These are phyloP conservation scores for Theileria equi DNA, from an alignment of 169 alveolate species.

Conservation along the genomic window DNA sequence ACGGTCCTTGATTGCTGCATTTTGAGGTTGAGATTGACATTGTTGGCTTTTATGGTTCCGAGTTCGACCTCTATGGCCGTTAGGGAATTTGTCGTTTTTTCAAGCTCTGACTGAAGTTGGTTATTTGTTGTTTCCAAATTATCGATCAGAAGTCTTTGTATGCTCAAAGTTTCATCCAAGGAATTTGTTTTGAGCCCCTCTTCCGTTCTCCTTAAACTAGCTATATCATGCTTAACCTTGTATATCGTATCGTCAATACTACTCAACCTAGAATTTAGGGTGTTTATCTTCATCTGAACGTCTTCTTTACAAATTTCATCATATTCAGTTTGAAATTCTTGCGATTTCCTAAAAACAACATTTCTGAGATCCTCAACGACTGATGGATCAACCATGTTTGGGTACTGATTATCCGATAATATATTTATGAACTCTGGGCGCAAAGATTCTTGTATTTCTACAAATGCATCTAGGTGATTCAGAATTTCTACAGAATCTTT, in stretches of 20 bases:
- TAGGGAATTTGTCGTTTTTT: not conserved
- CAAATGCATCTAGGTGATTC: not conserved
- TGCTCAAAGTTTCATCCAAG: slow-evolving; percentile 26
- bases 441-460: not conserved
- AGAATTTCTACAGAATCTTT: too few species aligned
- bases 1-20: not conserved
- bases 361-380: not conserved
- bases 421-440: not conserved
- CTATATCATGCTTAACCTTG: slow-evolving; percentile 15
- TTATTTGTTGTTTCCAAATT: slow-evolving; percentile 5
- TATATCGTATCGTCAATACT: slow-evolving; percentile 21
- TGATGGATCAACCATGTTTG: not conserved
- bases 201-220: slow-evolving; percentile 5
- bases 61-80: slow-evolving; percentile 4
- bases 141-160: slow-evolving; percentile 21
- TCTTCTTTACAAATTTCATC: slow-evolving; percentile 4
- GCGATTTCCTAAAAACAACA: not conserved
- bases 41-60: not conserved
- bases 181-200: slow-evolving; percentile 16
- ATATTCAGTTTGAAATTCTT: slow-evolving; percentile 1
- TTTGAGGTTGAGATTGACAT: not conserved
- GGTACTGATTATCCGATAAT: not conserved
- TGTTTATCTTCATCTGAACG: not conserved
- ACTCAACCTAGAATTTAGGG: slow-evolving; percentile 18
- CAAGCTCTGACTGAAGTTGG: slow-evolving; percentile 10